Evolutionary conservation across 2,329 filamentous ascomycete species (phyloP).

Genomic region (Fusarium sp.): DNA sequence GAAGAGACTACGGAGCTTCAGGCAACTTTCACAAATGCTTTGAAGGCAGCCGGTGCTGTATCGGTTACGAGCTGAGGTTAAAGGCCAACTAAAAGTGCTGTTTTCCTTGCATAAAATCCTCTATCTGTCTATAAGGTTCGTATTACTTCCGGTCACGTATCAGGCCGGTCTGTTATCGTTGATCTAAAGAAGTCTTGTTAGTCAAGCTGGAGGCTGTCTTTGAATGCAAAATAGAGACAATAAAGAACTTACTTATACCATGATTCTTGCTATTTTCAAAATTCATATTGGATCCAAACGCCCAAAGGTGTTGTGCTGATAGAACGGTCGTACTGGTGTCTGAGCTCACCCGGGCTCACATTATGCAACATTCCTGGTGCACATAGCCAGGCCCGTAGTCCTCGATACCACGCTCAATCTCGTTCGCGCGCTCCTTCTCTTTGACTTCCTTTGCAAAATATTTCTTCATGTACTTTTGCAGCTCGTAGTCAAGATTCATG

Average conservation of each 20-base stretch:
- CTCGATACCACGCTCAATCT: constrained; percentile 80
- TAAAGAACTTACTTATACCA: constrained; percentile 17
- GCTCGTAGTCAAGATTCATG: constrained; percentile 78
- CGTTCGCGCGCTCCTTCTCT: constrained; percentile 77
- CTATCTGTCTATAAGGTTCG: constrained; percentile 15
- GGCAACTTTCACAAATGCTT: constrained; percentile 74
- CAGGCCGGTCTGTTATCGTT: background rate
- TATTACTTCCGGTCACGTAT: background rate
- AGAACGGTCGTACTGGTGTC: constrained; percentile 4
- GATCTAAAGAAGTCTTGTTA: constrained; percentile 14
- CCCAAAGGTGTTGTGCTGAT: constrained; percentile 1
- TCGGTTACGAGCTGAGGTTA: constrained; percentile 13
- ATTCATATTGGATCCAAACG: constrained; percentile 5
- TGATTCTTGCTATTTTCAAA: background rate
- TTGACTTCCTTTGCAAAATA: constrained; percentile 81
- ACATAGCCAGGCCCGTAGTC: constrained; percentile 76
- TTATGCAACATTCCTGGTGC: constrained; percentile 69
- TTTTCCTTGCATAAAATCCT: constrained; percentile 7
- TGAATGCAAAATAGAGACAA: background rate
- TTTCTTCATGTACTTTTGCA: constrained; percentile 77
- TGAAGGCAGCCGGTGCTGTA: constrained; percentile 67
- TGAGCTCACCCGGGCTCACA: constrained; percentile 59
- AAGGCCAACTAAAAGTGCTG: constrained; percentile 10
- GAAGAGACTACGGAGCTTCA: constrained; percentile 80
- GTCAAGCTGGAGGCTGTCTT: background rate